A percentile compares a stretch with the other conserved stretches of the same genome.
These are phyloP conservation scores for Streptanthus diversifolius DNA, from an alignment of 345 rosid species.

Conservation along the genomic window DNA sequence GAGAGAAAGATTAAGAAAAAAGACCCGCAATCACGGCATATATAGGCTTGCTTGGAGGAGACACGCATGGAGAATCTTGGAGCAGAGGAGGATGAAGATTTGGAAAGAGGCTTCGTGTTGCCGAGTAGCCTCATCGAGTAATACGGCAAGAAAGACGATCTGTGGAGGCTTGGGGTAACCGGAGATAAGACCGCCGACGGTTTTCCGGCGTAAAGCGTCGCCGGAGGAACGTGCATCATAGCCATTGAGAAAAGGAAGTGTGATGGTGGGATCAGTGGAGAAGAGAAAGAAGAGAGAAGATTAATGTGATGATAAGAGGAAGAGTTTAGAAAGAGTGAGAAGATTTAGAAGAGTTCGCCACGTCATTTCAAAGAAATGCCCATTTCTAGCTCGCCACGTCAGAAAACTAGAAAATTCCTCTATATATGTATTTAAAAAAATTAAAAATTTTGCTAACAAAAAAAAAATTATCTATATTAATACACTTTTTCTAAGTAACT, in stretches of 20 bases:
- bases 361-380: too few relatives aligned
- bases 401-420: not conserved
- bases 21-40: slow-evolving; percentile 96
- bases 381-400: slow-evolving; percentile 17
- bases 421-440: too few relatives aligned
- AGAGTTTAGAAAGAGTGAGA: not conserved
- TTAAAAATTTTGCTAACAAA: too few relatives aligned
- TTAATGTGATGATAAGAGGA: slow-evolving; percentile 21
- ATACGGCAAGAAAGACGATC: slow-evolving; percentile 56
- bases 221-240: slow-evolving; percentile 33
- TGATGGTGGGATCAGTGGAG: slow-evolving; percentile 13
- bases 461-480: too few relatives aligned
- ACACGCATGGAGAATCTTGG: slow-evolving; percentile 74
- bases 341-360: slow-evolving; percentile 30
- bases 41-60: slow-evolving; percentile 79
- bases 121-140: slow-evolving; percentile 37
- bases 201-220: slow-evolving; percentile 14
- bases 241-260: slow-evolving; percentile 38
- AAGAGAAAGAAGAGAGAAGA: not conserved
- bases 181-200: slow-evolving; percentile 40
- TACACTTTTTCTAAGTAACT: too few relatives aligned
- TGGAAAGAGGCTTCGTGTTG: slow-evolving; percentile 11
- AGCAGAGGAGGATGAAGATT: slow-evolving; percentile 36
- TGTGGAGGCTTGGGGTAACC: slow-evolving; percentile 28
- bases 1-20: not conserved